Conservation (phyloP, 2,329 filamentous ascomycete genomes). For the Calonectria multiphialidica region DNA sequence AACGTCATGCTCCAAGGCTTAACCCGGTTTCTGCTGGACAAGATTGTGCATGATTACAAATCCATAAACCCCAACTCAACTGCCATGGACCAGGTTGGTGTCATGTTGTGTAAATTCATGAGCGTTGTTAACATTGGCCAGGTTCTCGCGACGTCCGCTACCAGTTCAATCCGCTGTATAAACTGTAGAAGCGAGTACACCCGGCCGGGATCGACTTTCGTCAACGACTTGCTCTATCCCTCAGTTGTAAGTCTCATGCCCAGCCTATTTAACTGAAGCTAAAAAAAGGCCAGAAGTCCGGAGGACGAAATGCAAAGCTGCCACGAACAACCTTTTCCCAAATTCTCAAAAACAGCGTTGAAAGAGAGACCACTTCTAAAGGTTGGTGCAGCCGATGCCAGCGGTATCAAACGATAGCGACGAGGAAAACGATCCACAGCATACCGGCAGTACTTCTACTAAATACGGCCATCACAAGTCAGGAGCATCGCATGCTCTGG, state of each 20-base stretch:
- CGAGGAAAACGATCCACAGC: conserved; percentile 84
- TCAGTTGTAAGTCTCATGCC: conserved; percentile 44
- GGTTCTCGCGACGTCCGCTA: conserved; percentile 77
- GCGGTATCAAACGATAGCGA: conserved; percentile 88
- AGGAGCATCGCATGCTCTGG: conserved; percentile 86
- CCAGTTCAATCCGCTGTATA: conserved; percentile 83
- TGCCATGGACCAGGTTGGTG: conserved; percentile 75
- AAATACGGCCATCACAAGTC: conserved; percentile 80
- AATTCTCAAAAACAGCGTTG: conserved; percentile 91
- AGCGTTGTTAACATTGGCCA: conserved; percentile 10
- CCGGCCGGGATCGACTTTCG: conserved; percentile 81
- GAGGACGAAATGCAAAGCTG: conserved; percentile 61
- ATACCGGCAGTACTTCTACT: conserved; percentile 90
- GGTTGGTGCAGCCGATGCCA: conserved; percentile 96
- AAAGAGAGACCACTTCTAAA: conserved; percentile 87
- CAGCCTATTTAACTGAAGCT: not conserved
- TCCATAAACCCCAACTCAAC: conserved; percentile 72
- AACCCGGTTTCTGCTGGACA: conserved; percentile 86
- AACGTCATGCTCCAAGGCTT: conserved; percentile 88
- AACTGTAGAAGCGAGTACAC: conserved; percentile 90
- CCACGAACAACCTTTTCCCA: conserved; percentile 82
- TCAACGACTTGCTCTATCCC: conserved; percentile 90
- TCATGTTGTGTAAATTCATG: not conserved
- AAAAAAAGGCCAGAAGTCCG: conserved; percentile 55
- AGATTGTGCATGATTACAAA: conserved; percentile 82